Evolutionary conservation across 768 basidiomycete species (phyloP).

Genomic region (Termitomyces sp.): DNA sequence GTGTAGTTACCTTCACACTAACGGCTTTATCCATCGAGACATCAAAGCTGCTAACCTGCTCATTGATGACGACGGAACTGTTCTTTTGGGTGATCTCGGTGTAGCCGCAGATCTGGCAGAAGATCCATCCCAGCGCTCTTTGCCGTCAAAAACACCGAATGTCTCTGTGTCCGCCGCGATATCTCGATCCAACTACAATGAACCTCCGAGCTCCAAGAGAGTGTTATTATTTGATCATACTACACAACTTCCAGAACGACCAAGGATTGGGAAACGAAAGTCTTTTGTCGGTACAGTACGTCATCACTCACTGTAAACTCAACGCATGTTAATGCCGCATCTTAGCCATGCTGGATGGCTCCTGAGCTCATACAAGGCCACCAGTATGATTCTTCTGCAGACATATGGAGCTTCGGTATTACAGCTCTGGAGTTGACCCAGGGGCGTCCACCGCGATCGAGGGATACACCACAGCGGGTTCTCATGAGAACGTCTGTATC

Average conservation of each 20-base stretch:
- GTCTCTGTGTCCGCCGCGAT: conserved; percentile 25
- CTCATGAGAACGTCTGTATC: conserved; percentile 61
- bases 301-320: not conserved
- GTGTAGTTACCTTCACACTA: conserved; percentile 78
- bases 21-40: conserved; percentile 91
- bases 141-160: conserved; percentile 19
- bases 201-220: conserved; percentile 18
- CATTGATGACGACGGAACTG: conserved; percentile 85
- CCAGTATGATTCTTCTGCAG: conserved; percentile 80
- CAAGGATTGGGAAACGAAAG: conserved; percentile 69
- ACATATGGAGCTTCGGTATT: conserved; percentile 96
- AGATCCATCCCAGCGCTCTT: conserved; percentile 36
- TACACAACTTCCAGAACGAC: conserved; percentile 23
- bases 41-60: conserved; percentile 93
- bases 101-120: conserved; percentile 83
- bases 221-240: conserved; percentile 30
- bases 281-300: conserved; percentile 89
- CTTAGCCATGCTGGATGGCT: conserved; percentile 92
- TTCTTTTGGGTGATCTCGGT: conserved; percentile 88
- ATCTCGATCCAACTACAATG: conserved; percentile 14
- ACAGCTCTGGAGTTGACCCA: conserved; percentile 89
- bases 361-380: conserved; percentile 86
- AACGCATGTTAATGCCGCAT: not conserved
- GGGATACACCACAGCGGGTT: conserved; percentile 67
- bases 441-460: conserved; percentile 81